A percentile compares a stretch with the other conserved stretches of the same genome.
Evolutionary conservation across 768 basidiomycete genomes (phyloP).

Genomic region (Agaricus sinodeliciosus): DNA sequence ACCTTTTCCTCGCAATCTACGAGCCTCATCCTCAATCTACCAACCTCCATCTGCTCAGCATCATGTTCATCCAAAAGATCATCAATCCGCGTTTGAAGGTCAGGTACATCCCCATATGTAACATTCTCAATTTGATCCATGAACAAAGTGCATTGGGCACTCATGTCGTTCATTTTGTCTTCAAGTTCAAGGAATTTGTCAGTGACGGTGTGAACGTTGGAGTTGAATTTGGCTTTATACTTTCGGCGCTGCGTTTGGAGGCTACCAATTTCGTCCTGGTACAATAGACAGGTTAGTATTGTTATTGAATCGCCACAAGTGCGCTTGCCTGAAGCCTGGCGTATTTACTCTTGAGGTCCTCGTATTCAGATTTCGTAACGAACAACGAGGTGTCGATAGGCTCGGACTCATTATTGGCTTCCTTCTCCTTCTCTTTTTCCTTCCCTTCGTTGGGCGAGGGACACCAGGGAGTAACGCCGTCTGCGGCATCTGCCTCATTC

Average conservation of each 20-base stretch:
- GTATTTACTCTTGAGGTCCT: conserved; percentile 10
- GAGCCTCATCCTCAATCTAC: conserved; percentile 3
- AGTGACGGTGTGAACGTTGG: conserved; percentile 31
- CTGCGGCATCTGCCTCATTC: background rate
- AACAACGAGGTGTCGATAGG: conserved; percentile 6
- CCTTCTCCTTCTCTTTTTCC: conserved; percentile 12
- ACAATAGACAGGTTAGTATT: conserved; percentile 3
- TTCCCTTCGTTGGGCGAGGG: background rate
- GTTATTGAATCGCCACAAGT: background rate
- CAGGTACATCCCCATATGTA: conserved; percentile 24
- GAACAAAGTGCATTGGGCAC: conserved; percentile 27
- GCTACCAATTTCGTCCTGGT: conserved; percentile 28
- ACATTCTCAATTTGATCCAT: conserved; percentile 25
- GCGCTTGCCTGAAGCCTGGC: conserved; percentile 17
- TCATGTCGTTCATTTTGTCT: conserved; percentile 31
- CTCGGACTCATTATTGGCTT: background rate
- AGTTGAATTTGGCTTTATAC: conserved; percentile 35
- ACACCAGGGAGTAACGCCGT: background rate
- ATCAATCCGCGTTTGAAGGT: conserved; percentile 31
- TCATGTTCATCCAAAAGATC: conserved; percentile 23
- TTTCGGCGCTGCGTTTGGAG: conserved; percentile 33
- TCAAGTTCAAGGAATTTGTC: conserved; percentile 34
- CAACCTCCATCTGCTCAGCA: conserved; percentile 7
- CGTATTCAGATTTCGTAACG: conserved; percentile 2
- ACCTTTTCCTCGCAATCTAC: background rate